Conservation (phyloP, 2,329 filamentous ascomycete genomes). For the Pestalotiopsis sp. region DNA sequence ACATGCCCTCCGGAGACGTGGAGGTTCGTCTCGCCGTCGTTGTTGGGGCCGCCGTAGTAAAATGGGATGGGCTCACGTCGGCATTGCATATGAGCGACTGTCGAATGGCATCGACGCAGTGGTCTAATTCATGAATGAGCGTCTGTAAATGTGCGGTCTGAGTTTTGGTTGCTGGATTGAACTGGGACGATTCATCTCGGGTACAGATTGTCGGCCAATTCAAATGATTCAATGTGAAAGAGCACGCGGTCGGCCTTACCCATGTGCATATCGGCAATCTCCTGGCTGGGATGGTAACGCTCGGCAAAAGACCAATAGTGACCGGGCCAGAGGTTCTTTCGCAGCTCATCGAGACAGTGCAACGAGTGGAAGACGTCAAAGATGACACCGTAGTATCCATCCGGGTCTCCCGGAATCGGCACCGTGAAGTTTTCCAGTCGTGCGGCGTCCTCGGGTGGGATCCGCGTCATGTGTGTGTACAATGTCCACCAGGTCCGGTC, state of each 20-base stretch:
- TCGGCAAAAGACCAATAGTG: conserved; percentile 5
- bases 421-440: background rate
- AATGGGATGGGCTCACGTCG: background rate
- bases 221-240: no score
- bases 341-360: conserved; percentile 13
- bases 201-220: no score
- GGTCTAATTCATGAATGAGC: background rate
- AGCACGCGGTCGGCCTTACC: background rate
- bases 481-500: conserved; percentile 4
- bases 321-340: background rate
- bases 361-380: conserved; percentile 13
- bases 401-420: conserved; percentile 5
- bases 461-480: conserved; percentile 2
- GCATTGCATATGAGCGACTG: background rate
- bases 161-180: background rate
- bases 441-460: background rate
- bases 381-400: conserved; percentile 6
- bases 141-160: background rate
- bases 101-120: background rate
- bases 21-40: background rate
- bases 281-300: background rate
- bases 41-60: background rate
- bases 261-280: background rate
- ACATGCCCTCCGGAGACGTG: background rate
- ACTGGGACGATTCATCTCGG: background rate